These are phyloP conservation scores for Sclerotinia trifoliorum DNA, from an alignment of 2,329 filamentous ascomycete species.

Conservation along the genomic window DNA sequence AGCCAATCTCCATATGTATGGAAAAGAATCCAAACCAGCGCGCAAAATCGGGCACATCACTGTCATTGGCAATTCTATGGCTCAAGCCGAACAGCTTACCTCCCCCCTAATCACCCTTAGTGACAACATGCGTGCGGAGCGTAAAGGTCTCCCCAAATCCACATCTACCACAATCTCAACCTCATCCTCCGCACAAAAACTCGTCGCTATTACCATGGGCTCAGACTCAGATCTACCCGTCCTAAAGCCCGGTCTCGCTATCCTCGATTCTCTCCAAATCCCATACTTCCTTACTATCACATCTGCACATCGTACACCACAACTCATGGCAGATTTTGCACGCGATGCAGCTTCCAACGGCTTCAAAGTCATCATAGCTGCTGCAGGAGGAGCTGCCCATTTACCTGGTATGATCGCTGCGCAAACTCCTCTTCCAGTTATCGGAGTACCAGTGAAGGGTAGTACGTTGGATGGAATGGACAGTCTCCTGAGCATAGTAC, in stretches of 20 bases:
- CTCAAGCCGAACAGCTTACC: constrained; percentile 64
- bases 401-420: constrained; percentile 24
- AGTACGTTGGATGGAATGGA: constrained; percentile 61
- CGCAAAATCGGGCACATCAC: constrained; percentile 97
- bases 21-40: constrained; percentile 81
- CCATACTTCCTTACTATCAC: constrained; percentile 73
- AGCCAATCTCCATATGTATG: constrained; percentile 80
- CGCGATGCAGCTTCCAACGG: constrained; percentile 32
- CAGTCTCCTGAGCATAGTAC: constrained; percentile 68
- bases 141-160: constrained; percentile 44
- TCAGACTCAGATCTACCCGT: constrained; percentile 71
- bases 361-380: constrained; percentile 46
- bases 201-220: constrained; percentile 80
- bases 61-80: constrained; percentile 65
- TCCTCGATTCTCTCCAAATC: constrained; percentile 58
- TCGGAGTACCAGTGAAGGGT: constrained; percentile 75
- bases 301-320: constrained; percentile 74
- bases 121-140: constrained; percentile 57
- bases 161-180: constrained; percentile 41
- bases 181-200: constrained; percentile 42
- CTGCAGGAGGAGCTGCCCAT: constrained; percentile 69
- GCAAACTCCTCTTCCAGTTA: constrained; percentile 57
- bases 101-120: constrained; percentile 67
- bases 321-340: constrained; percentile 67
- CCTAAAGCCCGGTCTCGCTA: constrained; percentile 62